Percentiles rank a stretch among this genome's conserved stretches.
phyloP scores from a whole-genome alignment of 2,329 filamentous ascomycete genomes.

The Waltergamsia citrina region DNA sequence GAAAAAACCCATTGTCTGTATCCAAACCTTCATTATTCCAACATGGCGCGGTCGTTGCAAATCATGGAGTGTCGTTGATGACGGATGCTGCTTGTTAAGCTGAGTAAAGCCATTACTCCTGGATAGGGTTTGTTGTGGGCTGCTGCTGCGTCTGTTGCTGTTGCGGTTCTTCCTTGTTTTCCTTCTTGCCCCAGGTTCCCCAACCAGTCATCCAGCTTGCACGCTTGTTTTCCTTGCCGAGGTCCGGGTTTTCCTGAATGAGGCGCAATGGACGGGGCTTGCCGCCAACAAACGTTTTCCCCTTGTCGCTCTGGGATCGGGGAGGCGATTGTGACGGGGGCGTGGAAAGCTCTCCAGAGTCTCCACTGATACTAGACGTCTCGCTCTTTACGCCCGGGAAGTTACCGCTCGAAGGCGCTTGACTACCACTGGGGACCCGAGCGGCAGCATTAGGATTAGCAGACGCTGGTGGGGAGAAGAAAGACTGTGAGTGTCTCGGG shows the following conservation, averaged over 20 bases:
- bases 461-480: slow-evolving; percentile 44
- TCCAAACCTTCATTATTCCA: not conserved
- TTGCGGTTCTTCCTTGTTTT: slow-evolving; percentile 25
- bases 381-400: slow-evolving; percentile 64
- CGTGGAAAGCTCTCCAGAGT: slow-evolving; percentile 46
- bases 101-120: not conserved
- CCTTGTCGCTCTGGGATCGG: slow-evolving; percentile 39
- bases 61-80: not conserved
- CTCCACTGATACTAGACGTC: slow-evolving; percentile 56
- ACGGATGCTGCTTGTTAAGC: not conserved
- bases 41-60: not conserved
- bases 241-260: slow-evolving; percentile 66
- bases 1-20: no score
- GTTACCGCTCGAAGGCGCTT: slow-evolving; percentile 43
- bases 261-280: slow-evolving; percentile 80
- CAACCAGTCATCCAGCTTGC: slow-evolving; percentile 56
- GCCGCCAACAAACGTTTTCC: slow-evolving; percentile 49
- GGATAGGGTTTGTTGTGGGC: no score
- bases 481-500: slow-evolving; percentile 52
- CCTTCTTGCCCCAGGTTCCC: slow-evolving; percentile 39
- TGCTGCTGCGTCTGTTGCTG: no score
- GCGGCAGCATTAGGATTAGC: slow-evolving; percentile 40
- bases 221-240: slow-evolving; percentile 40
- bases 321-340: slow-evolving; percentile 45
- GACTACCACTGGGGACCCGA: slow-evolving; percentile 41